A percentile compares a stretch with the other conserved stretches of the same genome.
These are phyloP conservation scores for Phytophthora quininea DNA, from an alignment of 352 stramenopile genomes.

Conservation along the genomic window DNA sequence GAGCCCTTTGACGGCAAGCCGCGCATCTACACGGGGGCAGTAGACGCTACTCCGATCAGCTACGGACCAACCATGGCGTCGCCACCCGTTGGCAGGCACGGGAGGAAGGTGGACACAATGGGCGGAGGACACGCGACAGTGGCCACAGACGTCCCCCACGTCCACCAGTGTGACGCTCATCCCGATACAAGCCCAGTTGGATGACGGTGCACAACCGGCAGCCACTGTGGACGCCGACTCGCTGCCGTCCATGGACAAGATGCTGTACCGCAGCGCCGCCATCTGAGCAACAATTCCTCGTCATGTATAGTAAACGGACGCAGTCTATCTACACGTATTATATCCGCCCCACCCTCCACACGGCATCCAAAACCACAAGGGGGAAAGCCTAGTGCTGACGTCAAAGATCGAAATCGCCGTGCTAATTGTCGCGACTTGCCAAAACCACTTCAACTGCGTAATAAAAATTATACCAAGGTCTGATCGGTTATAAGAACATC, in stretches of 20 bases:
- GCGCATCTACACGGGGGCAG: slow-evolving; percentile 9
- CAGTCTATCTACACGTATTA: slow-evolving; percentile 10
- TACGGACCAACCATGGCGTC: slow-evolving; percentile 5
- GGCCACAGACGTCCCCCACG: slow-evolving; percentile 26
- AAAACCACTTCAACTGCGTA: too few species aligned
- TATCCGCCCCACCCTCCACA: slow-evolving; percentile 16
- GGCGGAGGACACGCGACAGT: slow-evolving; percentile 30
- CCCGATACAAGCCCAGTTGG: slow-evolving; percentile 24
- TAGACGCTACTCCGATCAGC: not conserved
- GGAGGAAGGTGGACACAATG: slow-evolving; percentile 23
- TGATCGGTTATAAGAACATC: not conserved
- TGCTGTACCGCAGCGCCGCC: slow-evolving; percentile 46
- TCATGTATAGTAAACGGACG: slow-evolving; percentile 29
- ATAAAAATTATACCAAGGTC: too few species aligned
- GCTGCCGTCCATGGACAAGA: slow-evolving; percentile 68
- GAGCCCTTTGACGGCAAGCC: slow-evolving; percentile 8
- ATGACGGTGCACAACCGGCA: slow-evolving; percentile 5
- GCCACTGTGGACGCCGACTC: slow-evolving; percentile 35
- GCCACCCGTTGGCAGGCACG: slow-evolving; percentile 2
- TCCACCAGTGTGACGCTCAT: slow-evolving; percentile 22
- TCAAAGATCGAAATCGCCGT: too few species aligned
- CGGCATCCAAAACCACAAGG: not conserved
- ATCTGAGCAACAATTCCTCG: slow-evolving; percentile 13
- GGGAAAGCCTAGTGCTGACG: too few species aligned
- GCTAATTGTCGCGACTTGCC: too few species aligned